Percentiles rank a stretch among this genome's conserved stretches.
Conservation (phyloP, 805 yeast genomes). For the Sporopachydermia lactativora region DNA sequence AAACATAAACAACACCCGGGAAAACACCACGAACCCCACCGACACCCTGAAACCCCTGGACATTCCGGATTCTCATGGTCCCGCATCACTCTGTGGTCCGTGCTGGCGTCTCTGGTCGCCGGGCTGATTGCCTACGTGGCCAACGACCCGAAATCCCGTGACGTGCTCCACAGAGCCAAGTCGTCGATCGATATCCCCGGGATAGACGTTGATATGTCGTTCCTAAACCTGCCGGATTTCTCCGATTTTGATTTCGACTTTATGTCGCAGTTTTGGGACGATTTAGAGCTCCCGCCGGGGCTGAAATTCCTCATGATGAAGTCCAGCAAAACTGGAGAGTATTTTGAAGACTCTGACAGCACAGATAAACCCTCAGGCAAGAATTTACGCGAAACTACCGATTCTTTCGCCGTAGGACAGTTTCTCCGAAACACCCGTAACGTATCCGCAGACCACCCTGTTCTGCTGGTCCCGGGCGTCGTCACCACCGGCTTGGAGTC, state of each 20-base stretch:
- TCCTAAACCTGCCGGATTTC: neutral
- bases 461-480: constrained; percentile 91
- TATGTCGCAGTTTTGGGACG: neutral
- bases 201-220: neutral
- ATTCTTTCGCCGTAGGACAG: constrained; percentile 81
- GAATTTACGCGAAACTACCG: constrained; percentile 37
- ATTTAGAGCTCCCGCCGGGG: neutral
- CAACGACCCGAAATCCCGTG: neutral
- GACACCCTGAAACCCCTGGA: too few relatives aligned
- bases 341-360: neutral
- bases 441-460: constrained; percentile 52
- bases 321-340: neutral
- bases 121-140: neutral
- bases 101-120: neutral
- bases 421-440: constrained; percentile 38
- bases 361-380: neutral
- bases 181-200: neutral
- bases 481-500: constrained; percentile 89
- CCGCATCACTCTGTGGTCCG: neutral
- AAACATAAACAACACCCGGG: too few relatives aligned
- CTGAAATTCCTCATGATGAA: neutral
- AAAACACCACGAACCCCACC: too few relatives aligned
- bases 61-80: neutral
- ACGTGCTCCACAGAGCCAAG: neutral
- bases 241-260: neutral